Evolutionary conservation across 768 basidiomycete species (phyloP), one percentile per base, ranked within the genome.

Genomic region (Tephrocybe sp.): DNA sequence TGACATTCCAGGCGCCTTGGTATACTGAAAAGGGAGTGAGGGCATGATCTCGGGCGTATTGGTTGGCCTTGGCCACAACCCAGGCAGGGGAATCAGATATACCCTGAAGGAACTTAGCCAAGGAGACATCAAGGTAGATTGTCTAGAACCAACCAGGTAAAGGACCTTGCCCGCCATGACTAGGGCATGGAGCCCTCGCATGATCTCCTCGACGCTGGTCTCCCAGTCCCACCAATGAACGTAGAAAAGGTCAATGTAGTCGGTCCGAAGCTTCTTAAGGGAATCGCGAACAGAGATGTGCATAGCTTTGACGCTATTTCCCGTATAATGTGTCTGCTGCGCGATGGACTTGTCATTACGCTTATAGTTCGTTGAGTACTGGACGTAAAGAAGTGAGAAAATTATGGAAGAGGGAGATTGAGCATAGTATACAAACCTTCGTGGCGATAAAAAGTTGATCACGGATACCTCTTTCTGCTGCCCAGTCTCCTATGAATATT

Each of bases 181-280:
- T 32, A 85, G 71, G 18, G 69, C 69, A 56, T 85, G 78, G 5
- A 86, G 65, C 3, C 68, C 64, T 38, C 75, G 70, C 80, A 85
- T 83, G 25, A 84, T 63, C 62, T 86, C 84, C 55, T 78, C 74
- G 41, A 85, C 68, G 15, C 69, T 68, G 11, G 78, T 80, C 14
- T 70, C 63, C 53, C 68, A 81, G 58, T 84, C 81, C 80, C 80
- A 80, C 67, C 68, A 74, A 50, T 78, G 74, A 3, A 76, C 45
- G 56, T 77, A 78, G 10, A 77, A 60, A 34, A 80, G 58, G 53
- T 82, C 79, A 54, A 79, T 74, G 50, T 77, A 78, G 3, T 61
- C 58, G 0, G 74, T 78, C 25, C 73, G 63, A 1, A 81, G 68
- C 56, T 76, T 77, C 66, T 73, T 72, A 53, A 81, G 64, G 12